Evolutionary conservation across 2,329 filamentous ascomycete genomes (phyloP), one percentile per base, ranked within the genome.

Genomic region (Claviceps sp.): DNA sequence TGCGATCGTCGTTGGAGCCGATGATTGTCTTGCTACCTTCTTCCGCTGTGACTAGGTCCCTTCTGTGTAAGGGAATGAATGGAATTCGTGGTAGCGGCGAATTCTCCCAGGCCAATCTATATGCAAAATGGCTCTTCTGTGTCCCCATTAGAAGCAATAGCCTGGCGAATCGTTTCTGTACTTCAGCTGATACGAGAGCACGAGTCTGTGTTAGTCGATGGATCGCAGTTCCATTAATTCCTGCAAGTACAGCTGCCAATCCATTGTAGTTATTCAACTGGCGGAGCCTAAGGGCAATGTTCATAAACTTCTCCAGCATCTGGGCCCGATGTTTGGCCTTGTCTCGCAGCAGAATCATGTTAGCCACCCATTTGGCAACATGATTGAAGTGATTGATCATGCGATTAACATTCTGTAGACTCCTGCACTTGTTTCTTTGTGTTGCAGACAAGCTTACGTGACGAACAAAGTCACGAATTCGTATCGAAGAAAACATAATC

Each of bases 221-320:
- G 30, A 98, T 84, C 0, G 89, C 82, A 2, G 86, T 87, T 54
- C 87, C 86, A 63, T 94, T 95, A 62, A 98, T 85, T 8, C 91
- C 93, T 6, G 93, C 91, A 53, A 98, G 79, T 38, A 98, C 82
- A 7, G 93, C 91, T n/a, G 90, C 91, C 1, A 98, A 74, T 0
- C 89, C 86, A 65, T 97, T 97, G 73, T 97, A 98, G 67, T 98
- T 97, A 72, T 97, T 96, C 55, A 95, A 72, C 62, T 90, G 84
- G 41, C 93, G 85, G 48, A 98, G 73, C 70, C 89, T 91, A 61
- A 84, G 63, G 38, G 91, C 90, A 59, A 98, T 82, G 50, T 79
- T 80, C 88, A 97, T 97, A 65, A 96, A 95, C 65, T 95, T 96
- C 65, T 96, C 91, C 52, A 98, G 71, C 70, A 93, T 91, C 56